These are phyloP conservation scores for Ganoderma boninense DNA, from an alignment of 1,284 basidiomycete species.

Conservation along the genomic window DNA sequence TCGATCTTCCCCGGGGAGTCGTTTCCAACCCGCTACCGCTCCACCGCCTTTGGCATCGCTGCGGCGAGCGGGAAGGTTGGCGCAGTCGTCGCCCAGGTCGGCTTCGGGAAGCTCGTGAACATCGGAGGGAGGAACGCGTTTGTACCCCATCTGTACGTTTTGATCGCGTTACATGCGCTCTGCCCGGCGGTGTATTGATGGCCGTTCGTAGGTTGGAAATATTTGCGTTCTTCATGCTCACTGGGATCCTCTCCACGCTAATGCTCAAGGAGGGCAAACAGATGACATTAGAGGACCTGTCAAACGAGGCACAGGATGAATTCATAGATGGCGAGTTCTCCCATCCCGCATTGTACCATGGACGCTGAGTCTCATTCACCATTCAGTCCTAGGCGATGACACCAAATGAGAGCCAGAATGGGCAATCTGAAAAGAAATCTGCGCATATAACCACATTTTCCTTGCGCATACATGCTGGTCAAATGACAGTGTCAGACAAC, in stretches of 20 bases:
- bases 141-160: constrained; percentile 67
- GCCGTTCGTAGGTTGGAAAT: constrained; percentile 60
- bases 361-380: not conserved
- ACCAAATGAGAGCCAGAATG: not conserved
- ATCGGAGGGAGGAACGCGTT: constrained; percentile 70
- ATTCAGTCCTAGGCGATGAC: not conserved
- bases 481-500: too few species aligned
- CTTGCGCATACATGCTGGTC: too few species aligned
- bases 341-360: not conserved
- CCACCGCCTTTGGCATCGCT: constrained; percentile 86
- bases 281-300: constrained; percentile 73
- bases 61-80: constrained; percentile 87
- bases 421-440: too few species aligned
- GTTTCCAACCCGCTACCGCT: constrained; percentile 89
- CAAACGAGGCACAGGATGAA: constrained; percentile 72
- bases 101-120: constrained; percentile 75
- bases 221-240: constrained; percentile 84
- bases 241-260: constrained; percentile 79
- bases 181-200: constrained; percentile 15
- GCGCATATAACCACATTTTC: too few species aligned
- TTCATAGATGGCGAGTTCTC: constrained; percentile 52
- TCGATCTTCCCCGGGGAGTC: constrained; percentile 85
- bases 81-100: constrained; percentile 85
- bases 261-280: constrained; percentile 81
- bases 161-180: not conserved